Evolutionary conservation across 108 stramenopile species (phyloP).

Genomic region (Schizochytrium sp.): DNA sequence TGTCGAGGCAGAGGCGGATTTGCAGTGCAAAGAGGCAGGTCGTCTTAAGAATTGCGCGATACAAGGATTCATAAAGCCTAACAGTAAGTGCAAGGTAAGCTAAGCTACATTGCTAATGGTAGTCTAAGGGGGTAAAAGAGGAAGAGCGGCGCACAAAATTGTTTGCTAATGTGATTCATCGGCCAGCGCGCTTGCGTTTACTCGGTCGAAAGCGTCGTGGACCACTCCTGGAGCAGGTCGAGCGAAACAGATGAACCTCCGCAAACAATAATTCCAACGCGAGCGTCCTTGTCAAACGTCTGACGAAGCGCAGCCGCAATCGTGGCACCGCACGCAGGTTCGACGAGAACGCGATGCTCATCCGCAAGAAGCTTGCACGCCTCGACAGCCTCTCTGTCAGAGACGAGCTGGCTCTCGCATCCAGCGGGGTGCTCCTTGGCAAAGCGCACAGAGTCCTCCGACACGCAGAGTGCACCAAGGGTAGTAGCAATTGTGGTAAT

Average conservation of each 20-base stretch:
- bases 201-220: neutral
- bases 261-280: neutral
- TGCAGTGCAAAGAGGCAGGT: too few relatives aligned
- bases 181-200: too few relatives aligned
- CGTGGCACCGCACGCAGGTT: slow-evolving; percentile 83
- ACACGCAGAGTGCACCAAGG: slow-evolving; percentile 68
- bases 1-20: too few relatives aligned
- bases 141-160: too few relatives aligned
- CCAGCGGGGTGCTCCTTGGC: slow-evolving; percentile 44
- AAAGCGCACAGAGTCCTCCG: slow-evolving; percentile 51
- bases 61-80: too few relatives aligned
- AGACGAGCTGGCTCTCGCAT: slow-evolving; percentile 40
- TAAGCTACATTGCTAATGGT: too few relatives aligned
- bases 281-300: neutral
- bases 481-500: slow-evolving; percentile 73
- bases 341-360: slow-evolving; percentile 74
- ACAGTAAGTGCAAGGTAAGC: too few relatives aligned
- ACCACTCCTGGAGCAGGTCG: neutral
- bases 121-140: too few relatives aligned
- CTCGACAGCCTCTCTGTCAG: slow-evolving; percentile 68
- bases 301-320: slow-evolving; percentile 40
- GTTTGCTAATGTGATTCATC: too few relatives aligned
- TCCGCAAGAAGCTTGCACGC: slow-evolving; percentile 63
- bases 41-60: too few relatives aligned
- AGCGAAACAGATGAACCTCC: neutral